phyloP scores from a whole-genome alignment of 331 rosid species.

The Phaseolus coccineus region DNA sequence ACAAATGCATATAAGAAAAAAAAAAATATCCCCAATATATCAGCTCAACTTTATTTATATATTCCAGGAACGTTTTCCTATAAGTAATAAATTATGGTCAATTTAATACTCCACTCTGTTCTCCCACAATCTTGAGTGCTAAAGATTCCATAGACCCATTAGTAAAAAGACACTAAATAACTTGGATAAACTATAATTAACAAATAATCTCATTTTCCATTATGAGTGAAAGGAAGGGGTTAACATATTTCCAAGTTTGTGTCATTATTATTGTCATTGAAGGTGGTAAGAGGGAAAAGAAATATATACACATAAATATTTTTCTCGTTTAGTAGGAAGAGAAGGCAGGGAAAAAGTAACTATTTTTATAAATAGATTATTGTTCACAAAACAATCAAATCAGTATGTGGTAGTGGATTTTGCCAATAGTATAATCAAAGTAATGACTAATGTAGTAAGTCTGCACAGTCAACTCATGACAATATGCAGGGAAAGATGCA shows the following conservation, averaged over 20 bases:
- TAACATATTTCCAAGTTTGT: neutral
- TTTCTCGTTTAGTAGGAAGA: neutral
- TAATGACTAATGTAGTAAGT: neutral
- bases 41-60: neutral
- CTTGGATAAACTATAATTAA: neutral
- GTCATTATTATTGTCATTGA: neutral
- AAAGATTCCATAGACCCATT: neutral
- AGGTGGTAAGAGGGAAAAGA: neutral
- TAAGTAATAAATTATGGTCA: neutral
- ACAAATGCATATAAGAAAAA: neutral
- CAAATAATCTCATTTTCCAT: constrained; percentile 6
- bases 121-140: neutral
- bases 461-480: constrained; percentile 11
- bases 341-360: neutral
- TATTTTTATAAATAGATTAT: neutral
- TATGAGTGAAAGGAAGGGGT: constrained; percentile 17
- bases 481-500: constrained; percentile 5
- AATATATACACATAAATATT: neutral
- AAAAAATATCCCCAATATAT: constrained; percentile 4
- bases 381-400: constrained; percentile 14
- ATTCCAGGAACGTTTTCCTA: neutral
- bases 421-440: constrained; percentile 3
- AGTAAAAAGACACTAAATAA: constrained; percentile 16
- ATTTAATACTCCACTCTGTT: constrained; percentile 3
- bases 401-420: neutral